A percentile compares a stretch with the other conserved stretches of the same genome.
These are phyloP conservation scores for Ophidiomyces ophidiicola DNA, from an alignment of 2,329 filamentous ascomycete species.

Conservation along the genomic window DNA sequence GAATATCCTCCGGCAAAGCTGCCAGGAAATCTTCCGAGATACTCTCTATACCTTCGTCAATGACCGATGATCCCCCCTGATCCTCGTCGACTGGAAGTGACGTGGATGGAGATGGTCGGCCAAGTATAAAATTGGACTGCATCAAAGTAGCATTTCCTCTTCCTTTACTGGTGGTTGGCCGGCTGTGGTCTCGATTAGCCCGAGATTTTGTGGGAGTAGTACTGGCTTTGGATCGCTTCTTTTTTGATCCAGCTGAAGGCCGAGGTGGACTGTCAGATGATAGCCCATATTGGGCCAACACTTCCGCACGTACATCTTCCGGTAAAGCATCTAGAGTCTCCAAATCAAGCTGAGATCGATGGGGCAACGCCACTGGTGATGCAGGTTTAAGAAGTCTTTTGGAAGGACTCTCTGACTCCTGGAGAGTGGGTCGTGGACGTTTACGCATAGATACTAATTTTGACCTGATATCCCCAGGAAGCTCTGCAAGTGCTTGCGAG, in stretches of 20 bases:
- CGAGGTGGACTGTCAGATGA: conserved; percentile 30
- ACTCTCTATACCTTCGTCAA: conserved; percentile 21
- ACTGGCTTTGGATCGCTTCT: conserved; percentile 32
- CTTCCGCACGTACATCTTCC: conserved; percentile 70
- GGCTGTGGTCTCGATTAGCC: conserved; percentile 41
- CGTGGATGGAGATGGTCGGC: conserved; percentile 14
- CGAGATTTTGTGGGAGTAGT: conserved; percentile 51
- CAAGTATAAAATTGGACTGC: conserved; percentile 60
- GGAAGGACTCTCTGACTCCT: not conserved
- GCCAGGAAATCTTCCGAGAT: conserved; percentile 63
- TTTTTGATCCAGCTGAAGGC: conserved; percentile 27
- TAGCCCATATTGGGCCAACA: conserved; percentile 57
- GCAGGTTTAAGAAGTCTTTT: conserved; percentile 22
- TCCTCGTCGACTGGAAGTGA: conserved; percentile 13
- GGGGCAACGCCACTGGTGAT: conserved; percentile 35
- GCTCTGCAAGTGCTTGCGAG: conserved; percentile 64
- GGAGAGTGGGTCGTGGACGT: conserved; percentile 1
- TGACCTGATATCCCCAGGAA: conserved; percentile 70
- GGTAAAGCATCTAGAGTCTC: conserved; percentile 75
- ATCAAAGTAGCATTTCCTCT: conserved; percentile 49
- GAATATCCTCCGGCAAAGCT: conserved; percentile 69
- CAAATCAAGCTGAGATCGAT: conserved; percentile 68
- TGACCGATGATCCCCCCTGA: conserved; percentile 15
- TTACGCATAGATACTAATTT: conserved; percentile 54
- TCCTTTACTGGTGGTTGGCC: conserved; percentile 41